Evolutionary conservation across 129 eudicot species (phyloP), one percentile per base, ranked within the genome.

Genomic region (Lactuca saligna): DNA sequence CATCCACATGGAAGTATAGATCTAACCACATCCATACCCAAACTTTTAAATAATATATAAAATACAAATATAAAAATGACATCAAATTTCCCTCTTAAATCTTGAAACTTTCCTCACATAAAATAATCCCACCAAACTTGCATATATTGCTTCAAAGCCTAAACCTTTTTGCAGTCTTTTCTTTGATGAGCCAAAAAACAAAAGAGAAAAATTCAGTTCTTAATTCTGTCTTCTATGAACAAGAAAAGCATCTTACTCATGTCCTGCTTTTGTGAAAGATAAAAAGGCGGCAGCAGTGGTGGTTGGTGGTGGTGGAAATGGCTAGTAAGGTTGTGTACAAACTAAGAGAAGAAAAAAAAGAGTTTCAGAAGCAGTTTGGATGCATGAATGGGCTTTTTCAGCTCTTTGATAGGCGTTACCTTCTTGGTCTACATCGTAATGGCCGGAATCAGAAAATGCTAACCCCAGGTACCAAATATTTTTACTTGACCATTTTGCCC

Each of bases 341-440:
- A 9, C 25, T 67, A 66, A 75, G 72, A 75, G 97, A 85, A 20
- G 94, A 90, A 15, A 89, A 83, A 67, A 69, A 56, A 51, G 86
- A 86, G 63, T 70, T 85, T 53, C 81, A 80, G 68, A 87, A 87
- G 81, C 89, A 87, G 70, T 57, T 85, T 5, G 97, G 97, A 9
- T 94, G 99, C 87, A 94, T 94, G 88, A 87, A 82, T 74, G 94
- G 99, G 11, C 71, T 94, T 16, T 84, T 90, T 75, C 99, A 89
- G 81, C 75, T 89, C 44, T 87, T 93, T 64, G 91, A 83, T 75
- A 85, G 87, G 15, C 85, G 79, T 55, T 82, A 81, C 72, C 83
- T 86, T 75, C 75, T 83, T 7, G 81, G 89, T 11, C 70, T 84
- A 66, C 85, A 82, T 51, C 65, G 80, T 50, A 53, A 58, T 44